Base-by-base conservation (phyloP, 2,329 filamentous ascomycete species). In the Cadophora luteo-olivacea region DNA sequence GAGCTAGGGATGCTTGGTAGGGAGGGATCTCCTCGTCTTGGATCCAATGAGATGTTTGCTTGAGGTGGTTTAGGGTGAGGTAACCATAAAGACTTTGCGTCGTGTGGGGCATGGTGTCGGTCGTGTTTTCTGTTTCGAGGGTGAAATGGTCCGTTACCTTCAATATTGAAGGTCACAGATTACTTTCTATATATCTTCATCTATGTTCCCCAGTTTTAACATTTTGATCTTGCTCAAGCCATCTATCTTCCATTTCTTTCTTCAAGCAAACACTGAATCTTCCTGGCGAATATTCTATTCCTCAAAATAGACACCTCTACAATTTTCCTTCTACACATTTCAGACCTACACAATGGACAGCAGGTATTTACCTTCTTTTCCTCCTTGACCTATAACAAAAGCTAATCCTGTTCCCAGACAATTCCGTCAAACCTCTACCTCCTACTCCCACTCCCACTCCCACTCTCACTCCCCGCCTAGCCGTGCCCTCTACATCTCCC, bases 141-240 rank as follows among this genome's bases (percentile, higher is more conserved):
- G 5, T 24, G 14, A 60, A 12, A 25, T 41, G 33, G 12, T 22
- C 9, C 36, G 55, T 11, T 33, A 2, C n/a, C 5, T 45, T 60
- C n/a, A 11, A 16, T 5, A 12, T 5, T 45, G 41, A 49, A 49
- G n/a, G 19, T 22, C 45, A 49, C 22, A 11, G 6, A 22, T 8
- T 11, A 22, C n/a, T 45, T 60, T 60, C 33, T 58, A 58, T 60
- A 60, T 60, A 60, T 60, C 57, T 16, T 60, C 57, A 60, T 60
- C 57, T 41, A 19, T 22, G 16, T 60, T 60, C 33, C 57, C 22
- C 3, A 12, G 11, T 3, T 24, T 19, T 45, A 14, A 49, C 3
- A 29, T 11, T 22, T 58, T 4, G 24, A 24, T 3, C 6, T n/a
- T 22, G n/a, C 38, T 58, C 55, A 58, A 14, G 16, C 4, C n/a